Evolutionary conservation across 1,284 basidiomycete species (phyloP).

Genomic region (Malassezia sp.): DNA sequence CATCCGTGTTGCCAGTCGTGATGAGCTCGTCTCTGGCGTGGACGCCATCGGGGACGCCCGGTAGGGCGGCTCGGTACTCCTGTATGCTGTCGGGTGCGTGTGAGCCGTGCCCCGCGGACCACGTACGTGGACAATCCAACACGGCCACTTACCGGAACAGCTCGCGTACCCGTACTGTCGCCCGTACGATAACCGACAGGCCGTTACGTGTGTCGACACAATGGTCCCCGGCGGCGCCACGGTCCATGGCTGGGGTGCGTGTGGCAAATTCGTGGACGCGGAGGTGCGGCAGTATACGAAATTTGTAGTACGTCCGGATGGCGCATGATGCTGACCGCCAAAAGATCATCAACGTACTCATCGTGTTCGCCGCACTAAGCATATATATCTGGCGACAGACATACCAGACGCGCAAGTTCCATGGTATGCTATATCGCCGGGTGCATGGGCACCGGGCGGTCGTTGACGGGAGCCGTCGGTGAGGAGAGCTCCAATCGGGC

Average conservation of each 20-base stretch:
- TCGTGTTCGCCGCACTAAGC: constrained; percentile 3
- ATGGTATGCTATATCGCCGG: constrained; percentile 12
- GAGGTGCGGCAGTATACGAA: constrained; percentile 10
- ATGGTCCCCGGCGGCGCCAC: background rate
- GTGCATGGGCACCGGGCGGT: constrained; percentile 7
- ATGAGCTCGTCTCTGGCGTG: too few species aligned
- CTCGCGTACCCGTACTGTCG: constrained; percentile 27
- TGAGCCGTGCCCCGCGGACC: constrained; percentile 20
- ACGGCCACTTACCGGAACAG: background rate
- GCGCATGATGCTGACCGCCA: background rate
- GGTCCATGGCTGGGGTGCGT: constrained; percentile 13
- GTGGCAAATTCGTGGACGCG: constrained; percentile 13
- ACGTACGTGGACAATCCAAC: constrained; percentile 11
- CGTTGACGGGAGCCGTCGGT: background rate
- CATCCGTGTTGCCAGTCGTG: too few species aligned
- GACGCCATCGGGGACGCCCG: too few species aligned
- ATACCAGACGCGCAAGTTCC: constrained; percentile 14
- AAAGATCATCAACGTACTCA: constrained; percentile 7
- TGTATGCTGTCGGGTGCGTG: constrained; percentile 23
- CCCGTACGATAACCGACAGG: constrained; percentile 32
- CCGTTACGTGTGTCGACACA: constrained; percentile 11
- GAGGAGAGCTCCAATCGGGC: too few species aligned
- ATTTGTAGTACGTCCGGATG: constrained; percentile 9
- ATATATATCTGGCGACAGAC: constrained; percentile 16
- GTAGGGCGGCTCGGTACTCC: constrained; percentile 5